These are phyloP conservation scores for Geotrichum citri-aurantii DNA, from an alignment of 1,139 yeast species.

Conservation along the genomic window DNA sequence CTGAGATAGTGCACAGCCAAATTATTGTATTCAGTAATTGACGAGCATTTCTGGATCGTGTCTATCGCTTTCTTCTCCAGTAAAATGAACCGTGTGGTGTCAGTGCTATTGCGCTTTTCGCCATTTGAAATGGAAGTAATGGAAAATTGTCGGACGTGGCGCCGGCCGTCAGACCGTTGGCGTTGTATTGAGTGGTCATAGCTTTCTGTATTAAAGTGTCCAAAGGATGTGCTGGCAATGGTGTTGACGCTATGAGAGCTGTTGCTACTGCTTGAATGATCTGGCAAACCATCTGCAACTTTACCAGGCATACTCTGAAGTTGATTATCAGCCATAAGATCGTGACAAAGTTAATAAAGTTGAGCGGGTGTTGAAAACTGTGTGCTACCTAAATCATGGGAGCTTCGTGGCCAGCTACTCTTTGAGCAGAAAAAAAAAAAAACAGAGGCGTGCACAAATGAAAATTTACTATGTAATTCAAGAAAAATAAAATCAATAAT, in stretches of 20 bases:
- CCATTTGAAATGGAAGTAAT: conserved; percentile 9
- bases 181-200: neutral
- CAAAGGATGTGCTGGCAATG: neutral
- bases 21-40: conserved; percentile 2
- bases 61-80: conserved; percentile 15
- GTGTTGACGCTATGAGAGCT: neutral
- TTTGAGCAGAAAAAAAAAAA: neutral
- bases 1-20: conserved; percentile 1
- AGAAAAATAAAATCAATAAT: neutral
- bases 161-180: neutral
- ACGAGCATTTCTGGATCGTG: conserved; percentile 5
- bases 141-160: conserved; percentile 14
- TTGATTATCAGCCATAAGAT: neutral
- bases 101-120: neutral
- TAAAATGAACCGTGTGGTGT: conserved; percentile 7
- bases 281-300: neutral
- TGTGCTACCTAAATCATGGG: neutral
- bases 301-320: neutral
- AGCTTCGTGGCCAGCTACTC: neutral
- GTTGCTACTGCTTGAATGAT: neutral
- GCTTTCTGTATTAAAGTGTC: neutral
- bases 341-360: neutral
- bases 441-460: neutral
- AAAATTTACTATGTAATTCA: neutral
- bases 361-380: neutral